Evolutionary conservation across 108 stramenopile species (phyloP).

Genomic region (Fistulifera solaris): DNA sequence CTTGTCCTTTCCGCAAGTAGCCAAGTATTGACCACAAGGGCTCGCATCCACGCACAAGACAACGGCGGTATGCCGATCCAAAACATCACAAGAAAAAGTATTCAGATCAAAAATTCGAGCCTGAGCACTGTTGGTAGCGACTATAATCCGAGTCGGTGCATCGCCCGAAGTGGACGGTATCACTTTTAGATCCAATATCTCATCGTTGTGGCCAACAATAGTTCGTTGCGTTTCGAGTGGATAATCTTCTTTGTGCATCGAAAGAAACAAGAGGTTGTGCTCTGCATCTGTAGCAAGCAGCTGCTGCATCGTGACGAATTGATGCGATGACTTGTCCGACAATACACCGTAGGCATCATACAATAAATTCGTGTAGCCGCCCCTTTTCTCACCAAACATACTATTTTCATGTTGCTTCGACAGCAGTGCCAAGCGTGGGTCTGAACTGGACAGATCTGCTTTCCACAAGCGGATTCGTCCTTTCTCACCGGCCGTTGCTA

Average conservation of each 20-base stretch:
- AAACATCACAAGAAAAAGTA: slow-evolving; percentile 60
- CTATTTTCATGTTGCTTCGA: slow-evolving; percentile 36
- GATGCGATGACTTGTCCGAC: background rate
- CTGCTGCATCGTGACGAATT: slow-evolving; percentile 18
- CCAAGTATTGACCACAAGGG: slow-evolving; percentile 82
- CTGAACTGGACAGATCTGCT: slow-evolving; percentile 8
- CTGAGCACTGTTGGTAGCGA: slow-evolving; percentile 92
- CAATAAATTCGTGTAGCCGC: slow-evolving; percentile 43
- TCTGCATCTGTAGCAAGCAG: slow-evolving; percentile 86
- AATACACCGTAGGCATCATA: background rate
- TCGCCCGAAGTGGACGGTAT: slow-evolving; percentile 39
- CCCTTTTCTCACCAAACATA: slow-evolving; percentile 68
- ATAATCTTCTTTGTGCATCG: slow-evolving; percentile 13
- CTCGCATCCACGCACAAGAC: slow-evolving; percentile 87
- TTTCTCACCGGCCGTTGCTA: slow-evolving; percentile 73
- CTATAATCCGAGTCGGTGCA: slow-evolving; percentile 54
- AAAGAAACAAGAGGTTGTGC: slow-evolving; percentile 80
- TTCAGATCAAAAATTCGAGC: slow-evolving; percentile 79
- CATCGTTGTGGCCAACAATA: slow-evolving; percentile 91
- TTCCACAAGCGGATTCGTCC: slow-evolving; percentile 62
- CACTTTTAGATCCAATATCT: slow-evolving; percentile 85
- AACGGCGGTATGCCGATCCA: slow-evolving; percentile 91
- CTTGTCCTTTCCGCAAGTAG: slow-evolving; percentile 89
- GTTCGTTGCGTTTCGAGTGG: slow-evolving; percentile 35
- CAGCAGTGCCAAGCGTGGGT: slow-evolving; percentile 26